Evolutionary conservation across 805 yeast species (phyloP).

Genomic region (Ogataea ganodermae): DNA sequence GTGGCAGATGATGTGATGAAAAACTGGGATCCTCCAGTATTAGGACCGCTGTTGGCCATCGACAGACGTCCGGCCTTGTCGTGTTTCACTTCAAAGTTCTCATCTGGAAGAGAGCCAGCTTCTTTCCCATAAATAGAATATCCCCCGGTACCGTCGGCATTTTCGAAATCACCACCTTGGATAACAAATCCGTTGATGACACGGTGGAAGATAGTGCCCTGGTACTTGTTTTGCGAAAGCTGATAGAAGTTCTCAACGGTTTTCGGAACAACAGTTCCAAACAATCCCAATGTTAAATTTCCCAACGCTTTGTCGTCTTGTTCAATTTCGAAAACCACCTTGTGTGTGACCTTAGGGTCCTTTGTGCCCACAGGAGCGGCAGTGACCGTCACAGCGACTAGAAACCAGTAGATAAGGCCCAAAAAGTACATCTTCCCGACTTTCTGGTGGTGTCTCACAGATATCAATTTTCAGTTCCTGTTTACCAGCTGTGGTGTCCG

Average conservation of each 20-base stretch:
- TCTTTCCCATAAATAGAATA: constrained; percentile 72
- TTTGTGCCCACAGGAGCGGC: constrained; percentile 16
- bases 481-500: too few relatives aligned
- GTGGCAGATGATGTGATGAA: constrained; percentile 60
- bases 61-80: constrained; percentile 49
- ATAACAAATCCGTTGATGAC: constrained; percentile 74
- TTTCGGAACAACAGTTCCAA: constrained; percentile 64
- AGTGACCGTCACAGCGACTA: constrained; percentile 2
- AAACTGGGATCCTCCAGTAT: constrained; percentile 69
- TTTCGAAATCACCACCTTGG: constrained; percentile 86
- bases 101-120: constrained; percentile 60
- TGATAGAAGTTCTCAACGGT: constrained; percentile 62
- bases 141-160: constrained; percentile 71
- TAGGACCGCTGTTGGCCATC: constrained; percentile 54
- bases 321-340: constrained; percentile 43
- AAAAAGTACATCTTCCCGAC: neutral
- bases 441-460: neutral
- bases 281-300: constrained; percentile 56
- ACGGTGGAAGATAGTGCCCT: constrained; percentile 66
- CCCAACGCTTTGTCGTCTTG: constrained; percentile 40
- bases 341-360: constrained; percentile 55
- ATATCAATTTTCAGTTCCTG: too few relatives aligned
- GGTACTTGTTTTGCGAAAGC: constrained; percentile 52
- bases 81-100: constrained; percentile 55
- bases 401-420: constrained; percentile 2